Base-by-base conservation (phyloP, 805 yeast genomes). In the Zygotorulaspora sp. region DNA sequence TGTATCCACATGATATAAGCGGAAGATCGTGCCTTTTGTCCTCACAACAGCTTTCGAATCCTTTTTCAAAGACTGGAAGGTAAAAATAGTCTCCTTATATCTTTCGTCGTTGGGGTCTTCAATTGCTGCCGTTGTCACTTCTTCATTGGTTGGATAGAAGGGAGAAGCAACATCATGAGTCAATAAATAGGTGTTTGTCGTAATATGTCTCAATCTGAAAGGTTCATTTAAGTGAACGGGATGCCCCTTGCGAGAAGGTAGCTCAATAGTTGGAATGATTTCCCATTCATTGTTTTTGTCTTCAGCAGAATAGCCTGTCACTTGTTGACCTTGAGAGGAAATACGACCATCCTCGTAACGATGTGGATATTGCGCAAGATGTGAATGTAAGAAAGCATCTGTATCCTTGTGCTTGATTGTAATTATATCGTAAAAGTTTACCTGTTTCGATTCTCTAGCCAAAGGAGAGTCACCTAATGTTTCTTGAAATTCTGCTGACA, bases 161-260 rank as follows among this genome's bases (percentile, higher is more conserved):
- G 98, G 97, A 2, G 97, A 92, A 2, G 96, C 96, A 38, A 92
- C 97, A 60, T 90, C 97, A 58, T 92, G 98, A 14, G 97, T 77
- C 53, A 87, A 72, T 49, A 92, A 67, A 52, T 67, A 82, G 8
- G 95, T 83, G 36, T 86, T 75, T 1, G 97, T 88, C 20, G 71
- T 78, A 35, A 83, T 74, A 57, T 92, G 98, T 61, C 74, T 78
- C 40, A 92, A 68, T 63, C 97, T 83, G 40, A 92, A 68, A 13
- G 73, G 62, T 53, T 86, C 92, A 48, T 85, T 83, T 45, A 86
- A 78, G 46, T 54, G 65, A 24, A 92, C 82, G 4, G 75, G 70
- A 32, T 71, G 74, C 12, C 70, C 70, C 3, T 41, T 17, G 25
- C 63, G 63, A 30, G 66, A 57, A 3, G 72, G 63, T 44, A 63